Conservation (phyloP, 73 alveolate species). For the Halteria grandinella region DNA sequence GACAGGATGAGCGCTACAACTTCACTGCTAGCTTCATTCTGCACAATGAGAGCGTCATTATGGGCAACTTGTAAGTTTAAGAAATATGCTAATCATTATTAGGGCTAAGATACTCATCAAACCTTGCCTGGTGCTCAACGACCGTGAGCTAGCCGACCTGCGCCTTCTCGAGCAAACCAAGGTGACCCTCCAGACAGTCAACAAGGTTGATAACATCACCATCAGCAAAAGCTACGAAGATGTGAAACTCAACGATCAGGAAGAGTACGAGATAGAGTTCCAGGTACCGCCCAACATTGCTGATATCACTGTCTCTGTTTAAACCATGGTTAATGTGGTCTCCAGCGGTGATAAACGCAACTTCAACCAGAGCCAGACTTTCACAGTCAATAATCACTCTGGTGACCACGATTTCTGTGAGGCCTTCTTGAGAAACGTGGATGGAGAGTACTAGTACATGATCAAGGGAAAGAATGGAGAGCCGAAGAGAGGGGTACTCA, state of each 20-base stretch:
- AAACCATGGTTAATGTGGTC: constrained; percentile 58
- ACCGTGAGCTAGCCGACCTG: constrained; percentile 67
- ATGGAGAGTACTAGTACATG: constrained; percentile 30
- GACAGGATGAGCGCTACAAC: constrained; percentile 63
- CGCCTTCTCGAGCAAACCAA: constrained; percentile 66
- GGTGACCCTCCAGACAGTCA: constrained; percentile 69
- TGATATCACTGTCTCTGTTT: constrained; percentile 57
- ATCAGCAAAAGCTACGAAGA: constrained; percentile 71
- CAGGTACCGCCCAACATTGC: constrained; percentile 86
- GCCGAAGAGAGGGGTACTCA: constrained; percentile 21
- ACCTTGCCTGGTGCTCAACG: constrained; percentile 80
- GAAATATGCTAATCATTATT: no score
- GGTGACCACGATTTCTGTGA: constrained; percentile 20
- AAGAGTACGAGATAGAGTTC: constrained; percentile 76
- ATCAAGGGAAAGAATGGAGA: constrained; percentile 71
- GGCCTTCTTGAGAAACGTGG: constrained; percentile 13
- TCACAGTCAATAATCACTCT: background rate
- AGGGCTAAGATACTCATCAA: constrained; percentile 71
- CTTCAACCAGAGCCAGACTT: background rate
- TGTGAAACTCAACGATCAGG: constrained; percentile 64
- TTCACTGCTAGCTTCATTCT: constrained; percentile 72
- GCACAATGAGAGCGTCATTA: constrained; percentile 70
- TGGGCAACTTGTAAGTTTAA: no score
- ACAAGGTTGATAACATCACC: constrained; percentile 75
- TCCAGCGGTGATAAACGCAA: background rate